phyloP scores from a whole-genome alignment of 371 early-diverging fungal genomes.

The Apophysomyces elegans region DNA sequence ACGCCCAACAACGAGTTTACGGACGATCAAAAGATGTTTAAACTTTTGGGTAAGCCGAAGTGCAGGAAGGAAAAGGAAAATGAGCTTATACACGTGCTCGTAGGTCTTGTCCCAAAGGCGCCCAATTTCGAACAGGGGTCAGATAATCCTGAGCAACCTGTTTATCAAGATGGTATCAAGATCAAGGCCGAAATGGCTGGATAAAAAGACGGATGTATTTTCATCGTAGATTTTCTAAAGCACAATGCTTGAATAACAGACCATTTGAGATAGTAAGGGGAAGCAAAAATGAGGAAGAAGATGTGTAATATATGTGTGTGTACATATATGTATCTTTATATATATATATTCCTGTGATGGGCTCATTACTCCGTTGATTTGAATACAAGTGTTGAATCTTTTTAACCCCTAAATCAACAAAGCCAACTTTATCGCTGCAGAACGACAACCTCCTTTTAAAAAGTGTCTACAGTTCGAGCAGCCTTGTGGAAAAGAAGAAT shows the following conservation, averaged over 20 bases:
- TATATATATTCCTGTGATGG: background rate
- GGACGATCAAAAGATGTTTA: constrained; percentile 81
- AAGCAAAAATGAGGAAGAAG: background rate
- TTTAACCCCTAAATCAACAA: no score
- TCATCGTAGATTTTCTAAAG: no score
- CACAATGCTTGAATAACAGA: no score
- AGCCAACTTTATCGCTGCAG: no score
- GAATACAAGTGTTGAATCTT: no score
- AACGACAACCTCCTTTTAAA: background rate
- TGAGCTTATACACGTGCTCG: constrained; percentile 8
- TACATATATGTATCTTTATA: constrained; percentile 2
- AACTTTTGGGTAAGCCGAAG: constrained; percentile 60
- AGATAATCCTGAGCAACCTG: constrained; percentile 33
- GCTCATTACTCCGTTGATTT: no score
- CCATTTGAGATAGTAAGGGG: background rate
- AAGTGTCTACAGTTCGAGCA: background rate
- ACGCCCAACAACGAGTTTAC: constrained; percentile 81
- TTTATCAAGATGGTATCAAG: constrained; percentile 28
- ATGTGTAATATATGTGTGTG: background rate
- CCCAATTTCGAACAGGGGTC: constrained; percentile 69
- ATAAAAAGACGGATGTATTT: constrained; percentile 1
- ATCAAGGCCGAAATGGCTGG: constrained; percentile 24
- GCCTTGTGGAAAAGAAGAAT: constrained; percentile 8
- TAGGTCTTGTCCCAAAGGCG: constrained; percentile 72
- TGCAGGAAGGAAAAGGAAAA: background rate